A percentile compares a stretch with the other conserved stretches of the same genome.
Evolutionary conservation across 2,329 filamentous ascomycete genomes (phyloP).

Genomic region (Phyllachora maydis): DNA sequence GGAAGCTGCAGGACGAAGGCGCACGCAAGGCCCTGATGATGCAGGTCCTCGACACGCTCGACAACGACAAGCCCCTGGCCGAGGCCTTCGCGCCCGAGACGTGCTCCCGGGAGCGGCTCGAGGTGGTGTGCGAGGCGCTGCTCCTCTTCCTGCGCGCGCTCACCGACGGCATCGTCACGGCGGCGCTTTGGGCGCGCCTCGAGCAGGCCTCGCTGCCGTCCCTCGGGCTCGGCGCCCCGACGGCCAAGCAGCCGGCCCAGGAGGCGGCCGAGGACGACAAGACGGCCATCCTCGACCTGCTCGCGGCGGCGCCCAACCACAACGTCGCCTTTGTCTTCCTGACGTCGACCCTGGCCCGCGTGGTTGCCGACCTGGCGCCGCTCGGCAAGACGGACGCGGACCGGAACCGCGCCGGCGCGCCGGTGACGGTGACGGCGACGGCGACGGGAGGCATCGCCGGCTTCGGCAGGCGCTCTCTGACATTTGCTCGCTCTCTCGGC

Average conservation of each 20-base stretch:
- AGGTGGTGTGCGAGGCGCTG: constrained; percentile 51
- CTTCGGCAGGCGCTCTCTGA: constrained; percentile 21
- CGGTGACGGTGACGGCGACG: constrained; percentile 10
- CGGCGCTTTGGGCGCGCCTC: constrained; percentile 47
- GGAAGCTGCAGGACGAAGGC: constrained; percentile 8
- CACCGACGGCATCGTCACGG: constrained; percentile 59
- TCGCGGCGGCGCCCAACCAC: constrained; percentile 53
- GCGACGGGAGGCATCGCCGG: constrained; percentile 5
- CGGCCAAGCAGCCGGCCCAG: constrained; percentile 11
- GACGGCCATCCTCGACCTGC: constrained; percentile 44
- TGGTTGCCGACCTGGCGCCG: constrained; percentile 25
- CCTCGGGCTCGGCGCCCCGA: constrained; percentile 10
- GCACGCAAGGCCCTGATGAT: constrained; percentile 10
- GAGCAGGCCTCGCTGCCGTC: constrained; percentile 23
- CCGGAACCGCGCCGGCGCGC: constrained; percentile 14
- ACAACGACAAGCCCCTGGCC: constrained; percentile 42
- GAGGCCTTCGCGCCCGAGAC: constrained; percentile 41
- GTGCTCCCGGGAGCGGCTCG: constrained; percentile 46
- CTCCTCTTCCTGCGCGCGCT: constrained; percentile 56
- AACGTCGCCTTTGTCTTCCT: constrained; percentile 83
- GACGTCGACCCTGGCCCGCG: constrained; percentile 47
- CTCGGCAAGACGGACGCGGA: too few relatives aligned
- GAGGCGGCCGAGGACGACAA: constrained; percentile 20
- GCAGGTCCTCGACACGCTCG: constrained; percentile 43
- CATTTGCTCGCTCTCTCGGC: constrained; percentile 21